Conservation (phyloP, 1,284 basidiomycete genomes). For the Cutaneotrichosporon sp. region DNA sequence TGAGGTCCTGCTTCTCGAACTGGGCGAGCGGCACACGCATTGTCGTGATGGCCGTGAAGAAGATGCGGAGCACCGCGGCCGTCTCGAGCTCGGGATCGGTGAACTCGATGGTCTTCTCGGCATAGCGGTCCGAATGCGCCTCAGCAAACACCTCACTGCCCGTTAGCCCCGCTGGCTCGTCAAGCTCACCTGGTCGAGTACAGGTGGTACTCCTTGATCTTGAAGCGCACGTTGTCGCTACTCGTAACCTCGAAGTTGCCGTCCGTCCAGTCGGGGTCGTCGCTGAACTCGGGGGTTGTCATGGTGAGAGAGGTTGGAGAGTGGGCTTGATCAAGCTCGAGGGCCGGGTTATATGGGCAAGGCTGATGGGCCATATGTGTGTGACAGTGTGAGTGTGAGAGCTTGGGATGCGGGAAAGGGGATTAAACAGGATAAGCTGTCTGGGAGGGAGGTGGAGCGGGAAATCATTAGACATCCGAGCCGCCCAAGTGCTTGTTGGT, state of each 20-base stretch:
- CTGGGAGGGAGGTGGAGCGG: no score
- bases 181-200: slow-evolving; percentile 3
- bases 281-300: background rate
- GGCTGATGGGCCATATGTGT: no score
- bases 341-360: no score
- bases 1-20: background rate
- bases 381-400: no score
- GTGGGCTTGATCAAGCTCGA: no score
- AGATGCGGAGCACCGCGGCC: background rate
- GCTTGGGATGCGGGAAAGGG: no score
- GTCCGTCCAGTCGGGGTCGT: slow-evolving; percentile 15
- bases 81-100: slow-evolving; percentile 1
- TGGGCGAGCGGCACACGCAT: background rate
- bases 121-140: background rate
- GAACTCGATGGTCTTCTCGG: background rate
- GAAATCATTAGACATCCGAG: no score
- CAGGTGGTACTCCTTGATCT: slow-evolving; percentile 14
- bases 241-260: slow-evolving; percentile 18
- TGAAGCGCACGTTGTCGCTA: slow-evolving; percentile 15
- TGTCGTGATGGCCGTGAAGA: background rate
- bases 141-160: background rate
- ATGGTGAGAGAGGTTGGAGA: no score
- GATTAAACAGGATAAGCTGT: no score
- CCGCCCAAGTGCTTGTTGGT: no score
- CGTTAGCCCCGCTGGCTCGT: background rate